Evolutionary conservation across 306 rosid species (phyloP).

Genomic region (Rubus parviflorus): DNA sequence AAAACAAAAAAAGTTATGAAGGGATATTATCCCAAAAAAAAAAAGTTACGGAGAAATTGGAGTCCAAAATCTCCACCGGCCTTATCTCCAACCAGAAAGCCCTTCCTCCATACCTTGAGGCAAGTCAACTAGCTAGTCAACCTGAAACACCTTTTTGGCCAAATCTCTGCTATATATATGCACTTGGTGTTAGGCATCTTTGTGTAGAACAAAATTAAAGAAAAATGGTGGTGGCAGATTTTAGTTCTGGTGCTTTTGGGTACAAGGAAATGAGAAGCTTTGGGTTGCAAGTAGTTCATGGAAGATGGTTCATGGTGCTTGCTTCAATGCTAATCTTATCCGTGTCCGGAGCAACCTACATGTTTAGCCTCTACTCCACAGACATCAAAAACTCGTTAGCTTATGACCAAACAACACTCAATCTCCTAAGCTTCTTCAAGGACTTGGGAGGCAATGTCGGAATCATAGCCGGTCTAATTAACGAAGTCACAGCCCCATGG

Average conservation of each 20-base stretch:
- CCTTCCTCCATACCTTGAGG: background rate
- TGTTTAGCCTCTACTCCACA: constrained; percentile 58
- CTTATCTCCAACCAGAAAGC: background rate
- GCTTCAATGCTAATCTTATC: constrained; percentile 65
- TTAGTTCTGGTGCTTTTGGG: constrained; percentile 7
- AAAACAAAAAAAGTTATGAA: background rate
- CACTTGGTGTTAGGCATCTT: background rate
- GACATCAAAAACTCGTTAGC: constrained; percentile 55
- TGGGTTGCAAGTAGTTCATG: constrained; percentile 37
- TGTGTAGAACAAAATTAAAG: background rate
- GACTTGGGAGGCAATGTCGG: constrained; percentile 71
- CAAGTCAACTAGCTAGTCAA: constrained; percentile 3
- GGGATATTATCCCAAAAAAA: too few species aligned
- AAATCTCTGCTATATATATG: background rate
- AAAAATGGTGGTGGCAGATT: constrained; percentile 30
- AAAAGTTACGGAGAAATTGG: too few species aligned
- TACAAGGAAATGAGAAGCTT: constrained; percentile 22
- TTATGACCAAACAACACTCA: constrained; percentile 73
- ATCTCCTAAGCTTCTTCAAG: constrained; percentile 75
- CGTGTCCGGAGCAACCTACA: constrained; percentile 64
- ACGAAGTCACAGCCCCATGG: constrained; percentile 65
- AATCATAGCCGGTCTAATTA: constrained; percentile 54
- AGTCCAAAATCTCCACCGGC: background rate
- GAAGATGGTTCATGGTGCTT: constrained; percentile 73
- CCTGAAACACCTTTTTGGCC: background rate